Conservation (phyloP, 225 moss, liverwort and hornwort genomes). For the Marchantia polymorpha region DNA sequence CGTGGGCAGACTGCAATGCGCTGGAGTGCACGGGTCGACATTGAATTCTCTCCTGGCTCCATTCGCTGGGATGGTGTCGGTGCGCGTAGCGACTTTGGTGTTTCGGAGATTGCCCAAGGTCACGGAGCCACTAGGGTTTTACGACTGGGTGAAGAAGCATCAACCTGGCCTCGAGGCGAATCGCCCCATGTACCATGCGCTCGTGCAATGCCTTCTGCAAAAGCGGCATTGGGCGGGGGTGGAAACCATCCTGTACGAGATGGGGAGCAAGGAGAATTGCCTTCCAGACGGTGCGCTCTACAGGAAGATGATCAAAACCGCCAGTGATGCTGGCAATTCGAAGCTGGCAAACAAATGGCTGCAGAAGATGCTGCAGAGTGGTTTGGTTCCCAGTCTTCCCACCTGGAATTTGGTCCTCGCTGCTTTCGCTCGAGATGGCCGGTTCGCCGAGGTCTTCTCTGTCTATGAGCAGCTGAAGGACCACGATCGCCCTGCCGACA, state of each 20-base stretch:
- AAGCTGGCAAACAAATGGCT: slow-evolving; percentile 57
- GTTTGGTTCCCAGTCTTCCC: slow-evolving; percentile 36
- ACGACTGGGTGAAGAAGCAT: slow-evolving; percentile 2
- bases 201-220: slow-evolving; percentile 56
- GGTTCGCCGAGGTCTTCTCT: slow-evolving; percentile 44
- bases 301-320: slow-evolving; percentile 48
- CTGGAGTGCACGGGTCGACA: not conserved
- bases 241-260: slow-evolving; percentile 57
- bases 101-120: slow-evolving; percentile 58
- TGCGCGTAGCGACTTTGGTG: slow-evolving; percentile 49
- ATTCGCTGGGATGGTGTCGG: slow-evolving; percentile 51
- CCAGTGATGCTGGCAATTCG: slow-evolving; percentile 41
- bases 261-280: slow-evolving; percentile 40
- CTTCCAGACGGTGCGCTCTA: slow-evolving; percentile 54
- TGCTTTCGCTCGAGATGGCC: slow-evolving; percentile 49
- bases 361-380: slow-evolving; percentile 40
- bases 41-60: slow-evolving; percentile 33
- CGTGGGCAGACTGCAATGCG: not conserved
- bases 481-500: slow-evolving; percentile 37
- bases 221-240: slow-evolving; percentile 63
- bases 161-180: not conserved
- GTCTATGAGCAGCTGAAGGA: slow-evolving; percentile 43
- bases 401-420: slow-evolving; percentile 51
- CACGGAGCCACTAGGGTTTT: slow-evolving; percentile 19
- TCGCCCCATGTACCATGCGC: slow-evolving; percentile 49